Evolutionary conservation across 257 asterid species (phyloP).

Genomic region (Solanum chmielewskii): DNA sequence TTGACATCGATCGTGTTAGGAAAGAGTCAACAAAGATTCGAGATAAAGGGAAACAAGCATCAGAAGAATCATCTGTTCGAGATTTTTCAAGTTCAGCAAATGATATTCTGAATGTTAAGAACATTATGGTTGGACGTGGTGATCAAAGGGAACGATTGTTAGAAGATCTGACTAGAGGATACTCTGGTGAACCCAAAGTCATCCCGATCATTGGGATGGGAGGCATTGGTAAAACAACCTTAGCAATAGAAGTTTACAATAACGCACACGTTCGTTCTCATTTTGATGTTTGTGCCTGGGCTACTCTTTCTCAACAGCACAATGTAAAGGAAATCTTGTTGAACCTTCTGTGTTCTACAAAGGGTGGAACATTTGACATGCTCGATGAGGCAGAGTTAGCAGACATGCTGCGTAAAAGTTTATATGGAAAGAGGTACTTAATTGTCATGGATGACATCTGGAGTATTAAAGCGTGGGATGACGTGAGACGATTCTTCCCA

Average conservation of each 20-base stretch:
- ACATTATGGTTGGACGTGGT: background rate
- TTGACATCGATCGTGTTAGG: background rate
- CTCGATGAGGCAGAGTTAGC: background rate
- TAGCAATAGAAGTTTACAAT: background rate
- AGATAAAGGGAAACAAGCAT: background rate
- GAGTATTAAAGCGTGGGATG: background rate
- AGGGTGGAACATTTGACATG: background rate
- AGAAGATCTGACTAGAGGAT: background rate
- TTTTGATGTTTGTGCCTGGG: slow-evolving; percentile 4
- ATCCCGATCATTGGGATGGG: slow-evolving; percentile 4
- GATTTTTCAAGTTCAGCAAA: background rate
- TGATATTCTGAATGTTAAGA: background rate
- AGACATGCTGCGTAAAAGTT: background rate
- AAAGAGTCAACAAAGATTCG: background rate
- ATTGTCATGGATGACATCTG: slow-evolving; percentile 15
- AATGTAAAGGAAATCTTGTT: background rate
- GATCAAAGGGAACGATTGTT: background rate
- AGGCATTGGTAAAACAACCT: background rate
- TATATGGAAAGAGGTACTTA: background rate
- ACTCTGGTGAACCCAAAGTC: background rate
- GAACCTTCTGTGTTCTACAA: background rate
- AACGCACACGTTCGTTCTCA: background rate
- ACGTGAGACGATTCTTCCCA: background rate
- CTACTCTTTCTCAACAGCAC: background rate
- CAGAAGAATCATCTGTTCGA: background rate